Evolutionary conservation across 148 eudicot genomes (phyloP), one percentile per base, ranked within the genome.

Genomic region (Vaccinium myrtillus): DNA sequence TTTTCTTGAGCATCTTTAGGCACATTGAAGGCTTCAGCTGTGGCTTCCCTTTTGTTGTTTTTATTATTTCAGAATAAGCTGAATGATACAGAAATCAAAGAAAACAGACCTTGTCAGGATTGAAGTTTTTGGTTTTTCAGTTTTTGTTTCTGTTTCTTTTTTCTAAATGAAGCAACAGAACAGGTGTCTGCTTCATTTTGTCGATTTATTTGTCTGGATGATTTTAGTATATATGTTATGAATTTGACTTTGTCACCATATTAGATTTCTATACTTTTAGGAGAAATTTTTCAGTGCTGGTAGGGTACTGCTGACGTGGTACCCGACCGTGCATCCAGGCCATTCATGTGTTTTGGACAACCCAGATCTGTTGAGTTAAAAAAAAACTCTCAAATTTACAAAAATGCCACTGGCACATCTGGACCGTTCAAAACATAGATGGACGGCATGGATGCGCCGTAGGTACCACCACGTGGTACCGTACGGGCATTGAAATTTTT

Each of bases 21-120:
- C 49, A 51, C 12, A 39, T 54, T n/a, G 50, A 63, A 50, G 61
- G 74, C 36, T 77, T 77, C 51, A 80, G 82, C 36, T 76, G 80
- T 76, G 80, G 30, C 49, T 50, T 82, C 27, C 56, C 67, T 32
- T 32, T 54, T 11, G 49, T 82, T 82, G 56, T 75, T 81, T 43
- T 32, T 63, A 43, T 75, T 85, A 25, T 85, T 81, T 53, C 18
- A 21, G 51, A 53, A 58, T 39, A 81, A 67, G 81, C 14, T 78
- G 82, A 51, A 84, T 78, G 75, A 43, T 84, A 36, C 74, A 71
- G 48, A 70, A 39, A 16, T 79, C 49, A 43, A 25, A 79, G 39
- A 73, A 79, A 56, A 61, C 21, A 43, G 36, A 67, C 46, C 59
- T 78, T 75, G 73, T 14, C 63, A 21, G 39, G 23, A 36, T 85